A percentile compares a stretch with the other conserved stretches of the same genome.
These are phyloP conservation scores for Rosa lucieae DNA, from an alignment of 306 rosid species.

Conservation along the genomic window DNA sequence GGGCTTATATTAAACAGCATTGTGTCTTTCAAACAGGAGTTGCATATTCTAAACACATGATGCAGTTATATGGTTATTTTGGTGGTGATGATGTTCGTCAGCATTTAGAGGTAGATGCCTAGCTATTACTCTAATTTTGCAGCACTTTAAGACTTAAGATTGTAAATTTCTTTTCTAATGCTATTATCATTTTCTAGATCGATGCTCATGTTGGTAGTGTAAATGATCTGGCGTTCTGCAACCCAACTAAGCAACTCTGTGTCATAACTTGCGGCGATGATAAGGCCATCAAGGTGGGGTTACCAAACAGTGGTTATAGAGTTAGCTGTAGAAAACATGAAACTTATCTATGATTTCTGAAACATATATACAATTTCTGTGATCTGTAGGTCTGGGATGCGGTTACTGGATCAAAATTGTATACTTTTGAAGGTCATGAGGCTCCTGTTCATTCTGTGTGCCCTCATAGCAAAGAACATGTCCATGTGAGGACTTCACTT, in stretches of 20 bases:
- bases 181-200: constrained; percentile 30
- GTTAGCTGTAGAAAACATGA: constrained; percentile 2
- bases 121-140: constrained; percentile 3
- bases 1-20: constrained; percentile 5
- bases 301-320: constrained; percentile 8
- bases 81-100: constrained; percentile 65
- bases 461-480: constrained; percentile 75
- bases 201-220: constrained; percentile 62
- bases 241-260: constrained; percentile 30
- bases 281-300: constrained; percentile 51
- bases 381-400: constrained; percentile 83
- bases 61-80: constrained; percentile 72
- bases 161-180: constrained; percentile 3
- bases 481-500: constrained; percentile 56
- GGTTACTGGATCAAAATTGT: constrained; percentile 60
- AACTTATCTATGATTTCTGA: constrained; percentile 7
- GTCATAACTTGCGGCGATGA: constrained; percentile 57
- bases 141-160: constrained; percentile 1
- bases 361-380: constrained; percentile 7
- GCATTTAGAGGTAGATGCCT: constrained; percentile 67
- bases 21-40: constrained; percentile 55
- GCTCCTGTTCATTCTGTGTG: constrained; percentile 86
- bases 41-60: constrained; percentile 82
- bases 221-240: constrained; percentile 46
- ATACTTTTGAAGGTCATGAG: constrained; percentile 79